A percentile compares a stretch with the other conserved stretches of the same genome.
These are phyloP conservation scores for Nemania sp. DNA, from an alignment of 2,329 filamentous ascomycete species.

Conservation along the genomic window DNA sequence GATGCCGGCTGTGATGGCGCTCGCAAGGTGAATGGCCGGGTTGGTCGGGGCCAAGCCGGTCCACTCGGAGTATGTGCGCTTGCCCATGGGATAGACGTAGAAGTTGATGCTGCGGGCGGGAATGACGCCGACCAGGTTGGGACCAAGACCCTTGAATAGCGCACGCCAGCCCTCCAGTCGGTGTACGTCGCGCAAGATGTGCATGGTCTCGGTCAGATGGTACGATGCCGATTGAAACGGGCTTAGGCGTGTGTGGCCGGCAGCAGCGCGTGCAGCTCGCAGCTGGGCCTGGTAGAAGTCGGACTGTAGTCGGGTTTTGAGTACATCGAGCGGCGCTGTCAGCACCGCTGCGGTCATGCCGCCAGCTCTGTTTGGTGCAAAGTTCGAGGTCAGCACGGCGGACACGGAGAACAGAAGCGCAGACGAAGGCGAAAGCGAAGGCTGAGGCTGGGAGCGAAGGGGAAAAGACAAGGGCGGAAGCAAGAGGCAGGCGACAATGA, in stretches of 20 bases:
- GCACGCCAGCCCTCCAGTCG: slow-evolving; percentile 81
- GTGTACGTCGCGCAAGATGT: slow-evolving; percentile 82
- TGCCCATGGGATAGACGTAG: slow-evolving; percentile 90
- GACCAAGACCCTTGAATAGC: slow-evolving; percentile 89
- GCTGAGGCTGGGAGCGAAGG: too few relatives aligned
- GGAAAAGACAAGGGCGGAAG: too few relatives aligned
- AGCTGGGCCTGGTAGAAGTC: slow-evolving; percentile 92
- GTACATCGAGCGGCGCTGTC: slow-evolving; percentile 91
- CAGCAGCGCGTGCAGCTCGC: slow-evolving; percentile 64
- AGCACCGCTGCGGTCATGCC: slow-evolving; percentile 91
- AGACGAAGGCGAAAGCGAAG: too few relatives aligned
- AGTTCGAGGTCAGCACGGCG: slow-evolving; percentile 20
- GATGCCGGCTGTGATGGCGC: slow-evolving; percentile 77
- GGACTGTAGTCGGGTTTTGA: slow-evolving; percentile 91
- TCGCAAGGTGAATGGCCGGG: slow-evolving; percentile 75
- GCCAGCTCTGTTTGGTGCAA: slow-evolving; percentile 64
- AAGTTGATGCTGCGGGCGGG: slow-evolving; percentile 92
- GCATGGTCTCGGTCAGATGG: slow-evolving; percentile 82
- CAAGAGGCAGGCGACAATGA: too few relatives aligned
- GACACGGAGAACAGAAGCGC: too few relatives aligned
- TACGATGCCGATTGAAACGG: slow-evolving; percentile 67
- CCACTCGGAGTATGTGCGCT: slow-evolving; percentile 75
- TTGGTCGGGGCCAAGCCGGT: slow-evolving; percentile 72
- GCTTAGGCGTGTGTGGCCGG: slow-evolving; percentile 61
- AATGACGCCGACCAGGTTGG: slow-evolving; percentile 86